phyloP scores from a whole-genome alignment of 2,329 filamentous ascomycete genomes.

The Ascosphaera apis region DNA sequence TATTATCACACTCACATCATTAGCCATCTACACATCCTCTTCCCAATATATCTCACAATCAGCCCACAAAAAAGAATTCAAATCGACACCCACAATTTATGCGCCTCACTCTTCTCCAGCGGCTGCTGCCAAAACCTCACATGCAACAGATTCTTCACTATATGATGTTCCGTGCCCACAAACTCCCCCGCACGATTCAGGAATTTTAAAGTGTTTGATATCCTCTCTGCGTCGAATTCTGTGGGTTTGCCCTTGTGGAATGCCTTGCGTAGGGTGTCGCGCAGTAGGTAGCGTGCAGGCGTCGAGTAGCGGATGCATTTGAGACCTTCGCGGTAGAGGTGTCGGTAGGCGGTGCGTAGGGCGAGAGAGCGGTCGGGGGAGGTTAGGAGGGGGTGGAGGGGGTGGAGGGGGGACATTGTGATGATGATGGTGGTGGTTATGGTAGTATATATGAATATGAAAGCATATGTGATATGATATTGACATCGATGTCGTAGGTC shows the following conservation, averaged over 20 bases:
- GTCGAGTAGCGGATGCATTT: conserved; percentile 33
- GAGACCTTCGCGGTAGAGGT: conserved; percentile 30
- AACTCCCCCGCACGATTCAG: conserved; percentile 18
- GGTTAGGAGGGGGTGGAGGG: neutral
- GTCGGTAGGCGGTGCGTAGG: conserved; percentile 26
- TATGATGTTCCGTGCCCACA: conserved; percentile 23
- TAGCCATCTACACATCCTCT: too few relatives aligned
- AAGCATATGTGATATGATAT: conserved; percentile 6
- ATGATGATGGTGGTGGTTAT: neutral
- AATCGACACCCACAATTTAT: neutral
- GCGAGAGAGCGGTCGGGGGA: neutral
- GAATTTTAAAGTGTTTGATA: conserved; percentile 23
- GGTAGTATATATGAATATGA: conserved; percentile 11
- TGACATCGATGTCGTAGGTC: conserved; percentile 9
- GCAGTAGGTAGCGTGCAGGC: conserved; percentile 31
- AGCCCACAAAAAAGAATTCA: too few relatives aligned
- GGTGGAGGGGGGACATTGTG: neutral
- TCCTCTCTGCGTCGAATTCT: conserved; percentile 17
- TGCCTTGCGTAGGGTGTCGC: conserved; percentile 19
- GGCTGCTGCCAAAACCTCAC: conserved; percentile 22
- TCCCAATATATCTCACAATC: too few relatives aligned
- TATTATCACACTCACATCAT: too few relatives aligned
- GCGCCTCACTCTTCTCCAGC: conserved; percentile 4
- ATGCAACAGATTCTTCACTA: conserved; percentile 22
- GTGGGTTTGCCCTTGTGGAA: conserved; percentile 17